A percentile compares a stretch with the other conserved stretches of the same genome.
Evolutionary conservation across 306 rosid species (phyloP).

Genomic region (Pterocarpus santalinus): DNA sequence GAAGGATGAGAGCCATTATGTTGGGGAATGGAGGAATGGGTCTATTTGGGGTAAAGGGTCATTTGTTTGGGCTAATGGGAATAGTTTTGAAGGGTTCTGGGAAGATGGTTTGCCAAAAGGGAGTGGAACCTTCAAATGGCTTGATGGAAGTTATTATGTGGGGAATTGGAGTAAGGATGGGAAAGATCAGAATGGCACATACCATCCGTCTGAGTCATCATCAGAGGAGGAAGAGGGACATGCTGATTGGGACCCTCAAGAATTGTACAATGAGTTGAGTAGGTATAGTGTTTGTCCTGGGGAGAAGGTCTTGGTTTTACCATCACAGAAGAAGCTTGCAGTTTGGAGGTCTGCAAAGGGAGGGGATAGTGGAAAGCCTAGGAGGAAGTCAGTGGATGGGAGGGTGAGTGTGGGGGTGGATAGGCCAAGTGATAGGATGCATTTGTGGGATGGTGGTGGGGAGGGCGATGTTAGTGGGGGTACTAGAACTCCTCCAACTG

Average conservation of each 20-base stretch:
- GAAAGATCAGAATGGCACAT: constrained; percentile 67
- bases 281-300: constrained; percentile 61
- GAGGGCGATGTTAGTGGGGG: constrained; percentile 35
- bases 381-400: constrained; percentile 82
- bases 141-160: constrained; percentile 74
- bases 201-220: constrained; percentile 57
- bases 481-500: constrained; percentile 48
- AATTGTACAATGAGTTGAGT: constrained; percentile 64
- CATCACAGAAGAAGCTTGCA: constrained; percentile 89
- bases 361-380: constrained; percentile 54
- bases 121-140: constrained; percentile 73
- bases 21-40: constrained; percentile 93
- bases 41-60: constrained; percentile 73
- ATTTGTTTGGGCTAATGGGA: constrained; percentile 78
- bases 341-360: constrained; percentile 78
- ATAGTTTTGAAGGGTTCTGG: constrained; percentile 79
- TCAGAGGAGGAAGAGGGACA: constrained; percentile 43
- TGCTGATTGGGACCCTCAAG: constrained; percentile 80
- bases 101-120: constrained; percentile 84
- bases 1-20: constrained; percentile 72
- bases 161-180: constrained; percentile 79
- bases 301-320: constrained; percentile 75
- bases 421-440: constrained; percentile 68
- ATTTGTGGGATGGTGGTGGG: constrained; percentile 64
- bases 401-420: constrained; percentile 72